These are phyloP conservation scores for Adansonia grandidieri DNA, from an alignment of 441 rosid species.

Conservation along the genomic window DNA sequence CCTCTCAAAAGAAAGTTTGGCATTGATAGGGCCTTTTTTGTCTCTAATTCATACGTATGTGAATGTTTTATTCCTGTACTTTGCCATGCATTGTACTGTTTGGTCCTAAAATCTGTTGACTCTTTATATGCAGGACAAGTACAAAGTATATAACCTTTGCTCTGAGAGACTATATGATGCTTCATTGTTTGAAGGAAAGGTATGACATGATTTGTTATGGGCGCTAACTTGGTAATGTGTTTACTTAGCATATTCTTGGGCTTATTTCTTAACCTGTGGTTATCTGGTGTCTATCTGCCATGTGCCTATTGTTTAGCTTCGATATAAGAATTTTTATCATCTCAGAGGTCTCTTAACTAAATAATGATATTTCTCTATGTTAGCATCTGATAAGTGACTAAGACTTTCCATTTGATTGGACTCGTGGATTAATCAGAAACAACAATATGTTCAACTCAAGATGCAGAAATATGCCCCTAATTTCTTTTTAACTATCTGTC, in stretches of 20 bases:
- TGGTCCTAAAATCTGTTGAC: constrained; percentile 19
- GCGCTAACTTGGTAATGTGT: neutral
- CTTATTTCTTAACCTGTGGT: neutral
- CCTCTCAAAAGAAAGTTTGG: neutral
- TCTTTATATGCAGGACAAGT: constrained; percentile 64
- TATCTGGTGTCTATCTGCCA: neutral
- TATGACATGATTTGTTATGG: constrained; percentile 30
- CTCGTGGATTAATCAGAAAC: neutral
- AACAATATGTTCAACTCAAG: constrained; percentile 1
- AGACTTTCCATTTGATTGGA: neutral
- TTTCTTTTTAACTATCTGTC: neutral
- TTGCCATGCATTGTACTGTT: constrained; percentile 4
- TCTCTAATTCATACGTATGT: neutral
- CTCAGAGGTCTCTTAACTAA: neutral
- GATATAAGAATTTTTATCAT: neutral
- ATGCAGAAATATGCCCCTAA: neutral
- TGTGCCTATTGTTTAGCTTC: neutral
- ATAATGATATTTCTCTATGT: neutral
- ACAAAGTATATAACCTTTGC: constrained; percentile 96
- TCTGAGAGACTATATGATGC: constrained; percentile 94
- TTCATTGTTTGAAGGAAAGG: constrained; percentile 93
- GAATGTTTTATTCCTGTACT: neutral
- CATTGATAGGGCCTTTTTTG: neutral
- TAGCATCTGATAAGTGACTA: neutral
- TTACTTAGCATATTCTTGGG: neutral